A percentile compares a stretch with the other conserved stretches of the same genome.
Conservation (phyloP, 1,139 yeast species). For the Yamadazyma membranifaciens region DNA sequence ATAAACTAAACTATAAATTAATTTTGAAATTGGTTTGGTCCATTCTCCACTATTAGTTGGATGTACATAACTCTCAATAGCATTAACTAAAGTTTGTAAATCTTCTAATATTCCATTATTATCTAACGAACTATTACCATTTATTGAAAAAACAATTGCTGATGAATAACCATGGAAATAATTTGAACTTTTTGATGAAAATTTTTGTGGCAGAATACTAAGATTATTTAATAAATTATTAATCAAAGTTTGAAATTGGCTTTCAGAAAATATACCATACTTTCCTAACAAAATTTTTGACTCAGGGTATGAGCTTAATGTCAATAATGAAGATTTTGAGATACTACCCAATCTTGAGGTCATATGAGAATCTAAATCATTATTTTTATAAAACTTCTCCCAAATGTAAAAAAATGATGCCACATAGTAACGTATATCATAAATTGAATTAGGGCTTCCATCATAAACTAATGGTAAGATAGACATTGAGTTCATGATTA, state of each 20-base stretch:
- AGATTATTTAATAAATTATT: slow-evolving; percentile 56
- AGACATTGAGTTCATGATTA: slow-evolving; percentile 57
- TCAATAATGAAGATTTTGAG: slow-evolving; percentile 47
- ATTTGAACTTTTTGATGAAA: slow-evolving; percentile 36
- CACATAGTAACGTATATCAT: slow-evolving; percentile 53
- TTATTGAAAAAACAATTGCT: slow-evolving; percentile 63
- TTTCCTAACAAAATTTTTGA: slow-evolving; percentile 21
- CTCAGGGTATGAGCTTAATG: slow-evolving; percentile 25
- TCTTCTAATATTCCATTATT: slow-evolving; percentile 52
- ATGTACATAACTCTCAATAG: slow-evolving; percentile 83
- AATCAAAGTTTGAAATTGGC: slow-evolving; percentile 59
- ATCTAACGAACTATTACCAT: slow-evolving; percentile 43
- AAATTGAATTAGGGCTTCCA: slow-evolving; percentile 21
- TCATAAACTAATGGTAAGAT: slow-evolving; percentile 44
- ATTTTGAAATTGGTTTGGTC: slow-evolving; percentile 69
- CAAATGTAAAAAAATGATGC: slow-evolving; percentile 75
- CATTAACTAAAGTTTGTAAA: slow-evolving; percentile 56
- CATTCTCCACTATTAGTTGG: slow-evolving; percentile 90
- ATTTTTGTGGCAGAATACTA: slow-evolving; percentile 42
- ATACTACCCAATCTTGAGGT: slow-evolving; percentile 66
- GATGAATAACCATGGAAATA: slow-evolving; percentile 62
- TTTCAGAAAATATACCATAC: slow-evolving; percentile 62
- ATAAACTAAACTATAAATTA: slow-evolving; percentile 54
- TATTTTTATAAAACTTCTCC: slow-evolving; percentile 57
- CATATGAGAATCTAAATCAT: slow-evolving; percentile 64